Evolutionary conservation across 1,284 basidiomycete genomes (phyloP).

Genomic region (Stereum hirsutum): DNA sequence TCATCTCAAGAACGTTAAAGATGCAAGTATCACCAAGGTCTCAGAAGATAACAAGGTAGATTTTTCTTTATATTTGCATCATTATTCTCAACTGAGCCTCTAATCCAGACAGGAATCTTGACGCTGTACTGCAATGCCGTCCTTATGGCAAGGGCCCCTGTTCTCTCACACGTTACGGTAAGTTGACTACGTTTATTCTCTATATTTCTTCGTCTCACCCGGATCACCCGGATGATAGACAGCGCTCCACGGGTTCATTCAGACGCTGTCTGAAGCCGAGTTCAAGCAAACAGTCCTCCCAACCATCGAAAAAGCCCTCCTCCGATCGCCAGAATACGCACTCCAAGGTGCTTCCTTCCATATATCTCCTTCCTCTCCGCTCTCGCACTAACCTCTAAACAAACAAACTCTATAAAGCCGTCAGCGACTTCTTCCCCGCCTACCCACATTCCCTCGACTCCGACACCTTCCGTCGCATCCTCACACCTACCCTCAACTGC

Average conservation of each 20-base stretch:
- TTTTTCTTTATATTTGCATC: slow-evolving; percentile 1
- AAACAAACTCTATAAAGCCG: slow-evolving; percentile 37
- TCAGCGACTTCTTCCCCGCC: slow-evolving; percentile 44
- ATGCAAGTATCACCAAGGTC: slow-evolving; percentile 30
- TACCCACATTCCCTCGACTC: slow-evolving; percentile 47
- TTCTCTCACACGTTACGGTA: slow-evolving; percentile 8
- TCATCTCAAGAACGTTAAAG: slow-evolving; percentile 43
- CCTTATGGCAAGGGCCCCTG: slow-evolving; percentile 7
- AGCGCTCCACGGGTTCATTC: slow-evolving; percentile 55
- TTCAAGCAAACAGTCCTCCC: slow-evolving; percentile 47
- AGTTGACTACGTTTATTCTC: background rate
- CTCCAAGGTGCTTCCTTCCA: slow-evolving; percentile 36
- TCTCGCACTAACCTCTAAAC: slow-evolving; percentile 7
- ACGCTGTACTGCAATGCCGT: slow-evolving; percentile 30
- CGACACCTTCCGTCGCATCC: slow-evolving; percentile 51
- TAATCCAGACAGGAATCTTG: slow-evolving; percentile 39
- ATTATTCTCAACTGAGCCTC: background rate
- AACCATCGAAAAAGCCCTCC: slow-evolving; percentile 61
- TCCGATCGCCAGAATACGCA: slow-evolving; percentile 68
- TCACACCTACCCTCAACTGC: slow-evolving; percentile 57
- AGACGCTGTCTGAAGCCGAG: slow-evolving; percentile 40
- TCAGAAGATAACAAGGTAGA: slow-evolving; percentile 34
- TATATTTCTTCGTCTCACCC: background rate
- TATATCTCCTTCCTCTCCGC: slow-evolving; percentile 2
- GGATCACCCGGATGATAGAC: slow-evolving; percentile 22